Evolutionary conservation across 805 yeast species (phyloP), one percentile per base, ranked within the genome.

Genomic region (Pichia phayaonensis): DNA sequence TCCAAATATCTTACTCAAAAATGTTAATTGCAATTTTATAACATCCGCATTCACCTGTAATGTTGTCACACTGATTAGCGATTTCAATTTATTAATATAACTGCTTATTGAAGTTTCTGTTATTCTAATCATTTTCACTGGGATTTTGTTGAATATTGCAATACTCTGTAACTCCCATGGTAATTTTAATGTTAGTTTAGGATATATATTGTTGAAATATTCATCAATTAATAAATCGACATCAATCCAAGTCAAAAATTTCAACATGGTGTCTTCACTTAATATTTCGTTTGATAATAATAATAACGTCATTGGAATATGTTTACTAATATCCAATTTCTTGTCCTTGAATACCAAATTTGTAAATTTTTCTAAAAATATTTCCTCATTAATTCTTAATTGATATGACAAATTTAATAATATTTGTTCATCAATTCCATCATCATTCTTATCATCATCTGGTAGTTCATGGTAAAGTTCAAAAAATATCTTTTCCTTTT

Each of bases 151-250:
- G 1, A 54, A 27, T 21, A 54, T 34, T 7, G 26, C 36, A 23
- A 54, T 54, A 15, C 55, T 52, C 23, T 54, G 57, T 34, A 54
- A 40, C 13, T 52, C 54, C 55, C 55, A 54, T 27, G 54, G 55
- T 23, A 38, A 38, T 6, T 48, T 21, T 4, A 54, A 24, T 11
- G 46, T 36, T n/a, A 52, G 42, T 8, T 29, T 16, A 2, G 48
- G 49, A 36, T 50, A 54, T 3, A 48, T 21, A 4, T 34, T 24
- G 12, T n/a, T 22, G 24, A 54, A 54, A 48, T 52, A 54, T 4
- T 21, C 20, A 10, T 45, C n/a, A 3, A 44, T 23, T 24, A 54
- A 44, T 5, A 20, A 26, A 7, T 24, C n/a, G 3, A 41, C 31
- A 2, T 49, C 24, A 13, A 52, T 31, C 27, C 12, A 40, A 1